These are phyloP conservation scores for Tulasnella sp. DNA, from an alignment of 768 basidiomycete species.

Conservation along the genomic window DNA sequence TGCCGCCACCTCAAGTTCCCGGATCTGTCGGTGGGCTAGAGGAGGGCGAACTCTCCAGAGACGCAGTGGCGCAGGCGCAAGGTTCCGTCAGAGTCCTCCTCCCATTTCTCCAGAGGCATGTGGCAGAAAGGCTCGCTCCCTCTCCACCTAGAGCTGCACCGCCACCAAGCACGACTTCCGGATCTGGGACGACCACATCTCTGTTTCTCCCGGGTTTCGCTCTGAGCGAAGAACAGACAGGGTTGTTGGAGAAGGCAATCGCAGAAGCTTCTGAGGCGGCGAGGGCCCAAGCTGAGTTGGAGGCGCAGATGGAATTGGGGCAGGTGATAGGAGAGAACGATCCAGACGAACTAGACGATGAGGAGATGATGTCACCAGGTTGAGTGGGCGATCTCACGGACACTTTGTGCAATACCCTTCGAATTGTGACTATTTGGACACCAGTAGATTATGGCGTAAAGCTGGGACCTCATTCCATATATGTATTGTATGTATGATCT, in stretches of 20 bases:
- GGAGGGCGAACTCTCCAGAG: constrained; percentile 13
- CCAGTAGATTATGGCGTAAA: too few species aligned
- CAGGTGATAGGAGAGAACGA: constrained; percentile 1
- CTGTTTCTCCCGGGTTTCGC: constrained; percentile 6
- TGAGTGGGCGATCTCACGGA: too few species aligned
- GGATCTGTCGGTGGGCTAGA: constrained; percentile 1
- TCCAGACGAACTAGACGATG: background rate
- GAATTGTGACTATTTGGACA: too few species aligned
- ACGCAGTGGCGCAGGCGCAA: constrained; percentile 2
- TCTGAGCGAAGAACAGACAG: constrained; percentile 15
- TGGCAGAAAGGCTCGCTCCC: constrained; percentile 6
- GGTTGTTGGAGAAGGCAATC: constrained; percentile 15
- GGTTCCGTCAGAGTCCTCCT: constrained; percentile 5
- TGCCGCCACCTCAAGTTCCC: background rate
- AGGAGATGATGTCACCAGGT: too few species aligned
- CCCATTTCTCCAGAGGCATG: constrained; percentile 11
- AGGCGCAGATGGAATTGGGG: constrained; percentile 17
- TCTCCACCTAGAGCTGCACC: background rate
- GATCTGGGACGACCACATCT: background rate
- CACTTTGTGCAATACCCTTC: too few species aligned
- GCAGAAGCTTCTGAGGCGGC: constrained; percentile 15
- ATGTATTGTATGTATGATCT: too few species aligned
- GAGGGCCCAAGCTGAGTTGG: constrained; percentile 16
- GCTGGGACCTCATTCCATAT: too few species aligned
- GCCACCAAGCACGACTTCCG: background rate